Evolutionary conservation across 116 monocot species (phyloP), one percentile per base, ranked within the genome.

Genomic region (Iris pallida): DNA sequence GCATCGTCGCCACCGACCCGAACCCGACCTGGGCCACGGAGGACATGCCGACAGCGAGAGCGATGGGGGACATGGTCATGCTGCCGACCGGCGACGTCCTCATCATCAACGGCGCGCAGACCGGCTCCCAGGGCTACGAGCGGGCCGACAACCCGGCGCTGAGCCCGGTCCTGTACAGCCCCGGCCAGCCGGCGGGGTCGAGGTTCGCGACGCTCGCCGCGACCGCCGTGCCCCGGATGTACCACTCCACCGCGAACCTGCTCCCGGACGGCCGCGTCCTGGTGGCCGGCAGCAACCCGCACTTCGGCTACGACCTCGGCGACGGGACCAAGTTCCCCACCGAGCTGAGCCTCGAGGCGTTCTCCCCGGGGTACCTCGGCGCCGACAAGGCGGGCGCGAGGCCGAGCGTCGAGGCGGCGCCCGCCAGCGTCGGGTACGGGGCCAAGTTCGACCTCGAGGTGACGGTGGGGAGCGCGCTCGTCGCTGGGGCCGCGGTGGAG

Each of bases 61-160:
- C 85, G 55, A 88, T 92, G 92, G 92, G 92, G 11, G 92, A 92
- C 72, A 85, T 92, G 92, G 78, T 92, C 30, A 64, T 92, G 63
- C 73, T 92, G 1, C 92, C 92, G 4, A 85, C 88, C 0, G 88
- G 88, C 0, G 92, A 92, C 0, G 65, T 92, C 0, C 65, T 88
- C 20, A 59, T 92, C 51, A 74, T 92, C 49, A 92, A 92, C 77
- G 92, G 92, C 2, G 92, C 92, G 2, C 59, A 65, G 68, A 61
- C 78, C 54, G 92, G 92, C 0, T 76, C 88, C 6, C 85, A 85
- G 44, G 92, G 92, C 16, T 88, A 72, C 72, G 92, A 79, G 44
- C 30, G 80, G 72, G 92, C 78, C 5, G 63, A 73, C 17, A 57
- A 78, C 8, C 88, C 92, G 19, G 76, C 73, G 51, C 54, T 88